Evolutionary conservation across 352 stramenopile genomes (phyloP), one percentile per base, ranked within the genome.

Genomic region (Saprolegnia parasitica): DNA sequence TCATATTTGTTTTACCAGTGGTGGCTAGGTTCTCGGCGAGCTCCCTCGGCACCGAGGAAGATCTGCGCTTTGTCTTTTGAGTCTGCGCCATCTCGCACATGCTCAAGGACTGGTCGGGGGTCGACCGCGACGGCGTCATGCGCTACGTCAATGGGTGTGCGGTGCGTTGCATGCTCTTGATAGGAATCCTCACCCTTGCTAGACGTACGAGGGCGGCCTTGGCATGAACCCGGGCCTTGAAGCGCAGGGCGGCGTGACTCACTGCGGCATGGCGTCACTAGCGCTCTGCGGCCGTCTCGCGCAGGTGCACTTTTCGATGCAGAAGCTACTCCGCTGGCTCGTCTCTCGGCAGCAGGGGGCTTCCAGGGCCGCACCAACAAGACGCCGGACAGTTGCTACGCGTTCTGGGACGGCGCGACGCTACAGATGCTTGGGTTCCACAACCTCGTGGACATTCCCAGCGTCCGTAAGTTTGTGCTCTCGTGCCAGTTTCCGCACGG

Each of bases 311-410:
- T 77, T 78, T 35, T 82, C 91, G 62, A 75, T 86, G 58, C 75
- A 77, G 21, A 83, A 89, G 37, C 68, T 96, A 26, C 60, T 89
- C n/a, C 78, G 83, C 11, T 96, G 89, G 85, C 83, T 96, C 29
- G 71, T 93, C 32, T 92, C 91, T 52, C 84, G 87, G 18, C 87
- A 95, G 67, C 86, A 93, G 67, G 68, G 21, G 91, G 91, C 24
- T 97, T 97, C 72, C 87, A 97, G 52, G 91, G 91, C 8, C 84
- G 91, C 1, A 93, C 84, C 72, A 97, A 97, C 80, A 98, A 98
- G 77, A 76, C 67, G 18, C 79, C 86, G 0, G 91, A 98, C 75
- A 91, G 81, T 16, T 98, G 91, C 77, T 97, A 97, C 68, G 89
- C 89, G 5, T 98, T 97, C 72, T 98, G 91, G 91, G 86, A 96